A percentile compares a stretch with the other conserved stretches of the same genome.
phyloP scores from a whole-genome alignment of 2,329 filamentous ascomycete genomes.

The Mycocentrospora acerina region DNA sequence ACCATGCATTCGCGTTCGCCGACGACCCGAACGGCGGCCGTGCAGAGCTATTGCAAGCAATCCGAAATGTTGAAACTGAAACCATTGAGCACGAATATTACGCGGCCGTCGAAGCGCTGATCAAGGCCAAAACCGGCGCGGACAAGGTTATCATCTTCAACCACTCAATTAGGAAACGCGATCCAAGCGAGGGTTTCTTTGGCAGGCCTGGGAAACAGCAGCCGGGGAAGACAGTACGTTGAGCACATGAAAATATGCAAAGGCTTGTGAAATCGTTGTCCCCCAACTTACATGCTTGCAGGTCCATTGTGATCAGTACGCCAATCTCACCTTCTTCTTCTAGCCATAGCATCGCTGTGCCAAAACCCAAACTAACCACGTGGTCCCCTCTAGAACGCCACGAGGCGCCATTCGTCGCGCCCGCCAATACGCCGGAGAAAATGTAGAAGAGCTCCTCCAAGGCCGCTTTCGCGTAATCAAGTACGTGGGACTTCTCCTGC shows the following conservation, averaged over 20 bases:
- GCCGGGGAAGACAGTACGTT: conserved; percentile 9
- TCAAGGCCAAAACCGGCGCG: conserved; percentile 11
- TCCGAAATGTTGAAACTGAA: conserved; percentile 6
- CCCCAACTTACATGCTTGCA: not conserved
- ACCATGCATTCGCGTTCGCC: conserved; percentile 13
- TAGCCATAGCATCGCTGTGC: no score
- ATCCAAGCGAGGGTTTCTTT: not conserved
- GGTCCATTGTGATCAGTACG: conserved; percentile 13
- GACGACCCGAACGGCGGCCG: conserved; percentile 1
- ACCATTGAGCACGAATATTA: conserved; percentile 10
- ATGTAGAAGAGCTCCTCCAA: conserved; percentile 2
- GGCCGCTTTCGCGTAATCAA: conserved; percentile 10
- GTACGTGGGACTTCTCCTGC: not conserved
- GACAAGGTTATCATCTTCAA: conserved; percentile 15
- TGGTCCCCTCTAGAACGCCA: not conserved
- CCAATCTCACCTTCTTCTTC: no score
- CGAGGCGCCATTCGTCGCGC: conserved; percentile 2
- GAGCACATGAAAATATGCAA: not conserved
- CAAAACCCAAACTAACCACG: not conserved
- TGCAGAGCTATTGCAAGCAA: not conserved
- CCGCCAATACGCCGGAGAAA: not conserved
- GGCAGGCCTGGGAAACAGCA: conserved; percentile 10
- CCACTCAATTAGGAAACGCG: conserved; percentile 7
- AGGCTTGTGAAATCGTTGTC: no score
- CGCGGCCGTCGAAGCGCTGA: conserved; percentile 6